These are phyloP conservation scores for Candida silvicultrix DNA, from an alignment of 805 yeast species.

Conservation along the genomic window DNA sequence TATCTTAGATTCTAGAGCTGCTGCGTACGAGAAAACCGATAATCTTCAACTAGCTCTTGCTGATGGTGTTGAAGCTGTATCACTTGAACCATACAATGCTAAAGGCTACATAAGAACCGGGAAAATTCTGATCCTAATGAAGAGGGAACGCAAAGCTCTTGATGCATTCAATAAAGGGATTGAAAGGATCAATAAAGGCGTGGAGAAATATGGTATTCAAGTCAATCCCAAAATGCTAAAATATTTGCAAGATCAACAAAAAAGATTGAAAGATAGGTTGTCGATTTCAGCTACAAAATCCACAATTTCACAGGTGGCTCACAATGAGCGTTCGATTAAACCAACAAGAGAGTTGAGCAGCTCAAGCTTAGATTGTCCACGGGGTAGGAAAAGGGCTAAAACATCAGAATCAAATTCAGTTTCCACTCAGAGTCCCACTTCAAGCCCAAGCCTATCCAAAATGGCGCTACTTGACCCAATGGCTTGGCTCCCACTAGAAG, in stretches of 20 bases:
- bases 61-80: conserved; percentile 13
- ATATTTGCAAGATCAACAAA: background rate
- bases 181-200: conserved; percentile 8
- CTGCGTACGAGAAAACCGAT: conserved; percentile 13
- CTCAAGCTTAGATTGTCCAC: too few species aligned
- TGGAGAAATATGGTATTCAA: conserved; percentile 7
- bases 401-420: background rate
- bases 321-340: too few species aligned
- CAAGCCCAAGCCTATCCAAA: background rate
- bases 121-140: conserved; percentile 5
- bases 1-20: conserved; percentile 19
- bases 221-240: conserved; percentile 6
- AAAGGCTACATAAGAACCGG: conserved; percentile 19
- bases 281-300: background rate
- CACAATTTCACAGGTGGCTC: too few species aligned
- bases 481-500: conserved; percentile 7
- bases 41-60: conserved; percentile 8
- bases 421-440: background rate
- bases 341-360: too few species aligned
- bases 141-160: conserved; percentile 5
- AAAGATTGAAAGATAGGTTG: background rate
- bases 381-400: background rate
- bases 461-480: conserved; percentile 1
- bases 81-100: conserved; percentile 19
- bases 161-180: conserved; percentile 7